Evolutionary conservation across 495 filamentous ascomycete genomes (phyloP), one percentile per base, ranked within the genome.

Genomic region (Oleoguttula mirabilis): DNA sequence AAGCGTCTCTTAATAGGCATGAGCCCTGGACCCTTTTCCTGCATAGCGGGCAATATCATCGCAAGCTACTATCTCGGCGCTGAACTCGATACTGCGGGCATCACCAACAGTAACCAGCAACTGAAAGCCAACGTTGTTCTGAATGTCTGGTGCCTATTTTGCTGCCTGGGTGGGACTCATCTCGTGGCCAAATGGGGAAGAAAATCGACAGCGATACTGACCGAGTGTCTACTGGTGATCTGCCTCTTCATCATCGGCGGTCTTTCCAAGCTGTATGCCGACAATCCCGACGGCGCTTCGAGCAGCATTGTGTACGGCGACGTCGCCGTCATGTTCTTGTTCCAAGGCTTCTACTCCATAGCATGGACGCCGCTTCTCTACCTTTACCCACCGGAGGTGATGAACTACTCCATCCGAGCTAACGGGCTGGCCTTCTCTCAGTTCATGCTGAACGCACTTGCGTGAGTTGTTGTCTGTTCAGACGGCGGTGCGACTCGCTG

Each of bases 331-430:
- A 57, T 57, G 23, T 57, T 55, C 32, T 55, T 79, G 2, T 78
- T 77, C 58, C 74, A 77, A 44, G 64, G 73, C 2, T 44, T 44
- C 32, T 44, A 44, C 33, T 41, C 28, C 22, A 27, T 44, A 8
- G 41, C 41, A 12, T 44, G 41, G 60, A 78, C 73, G 12, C 74
- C 75, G 10, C 64, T 79, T 20, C 64, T 75, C 17, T 69, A 66
- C 42, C 66, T 75, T 17, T 77, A 79, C 41, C 75, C 76, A 20
- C 65, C 69, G 19, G 66, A 71, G 42, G 42, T 45, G n/a, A 65
- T 64, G 39, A 51, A 50, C 28, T 58, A 55, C 39, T 47, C 49
- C n/a, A 51, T 55, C 28, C 54, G 56, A 4, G 56, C 56, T 6
- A 59, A 52, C 28, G 56, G 56, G 2, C 7, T 59, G 43, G 56